phyloP scores from a whole-genome alignment of 495 filamentous ascomycete species.

The Lasiosphaeris hirsuta region DNA sequence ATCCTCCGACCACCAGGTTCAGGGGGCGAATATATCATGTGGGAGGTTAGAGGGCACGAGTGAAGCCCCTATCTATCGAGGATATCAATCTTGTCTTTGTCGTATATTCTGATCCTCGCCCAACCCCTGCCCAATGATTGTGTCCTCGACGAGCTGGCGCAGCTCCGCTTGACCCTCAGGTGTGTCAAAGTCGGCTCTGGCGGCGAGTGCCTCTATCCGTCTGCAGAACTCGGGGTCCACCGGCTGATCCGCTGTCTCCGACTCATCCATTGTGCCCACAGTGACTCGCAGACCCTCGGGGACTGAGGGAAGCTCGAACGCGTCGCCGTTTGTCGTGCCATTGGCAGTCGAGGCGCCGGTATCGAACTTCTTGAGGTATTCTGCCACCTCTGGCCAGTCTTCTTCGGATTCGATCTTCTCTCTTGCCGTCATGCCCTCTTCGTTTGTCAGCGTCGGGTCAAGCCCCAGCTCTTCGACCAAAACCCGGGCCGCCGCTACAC shows the following conservation, averaged over 20 bases:
- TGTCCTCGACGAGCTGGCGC: conserved; percentile 66
- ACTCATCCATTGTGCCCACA: conserved; percentile 62
- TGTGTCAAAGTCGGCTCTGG: conserved; percentile 67
- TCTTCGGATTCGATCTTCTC: conserved; percentile 69
- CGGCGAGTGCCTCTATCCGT: conserved; percentile 73
- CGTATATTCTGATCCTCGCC: conserved; percentile 60
- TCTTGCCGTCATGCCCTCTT: conserved; percentile 64
- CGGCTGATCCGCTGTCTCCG: conserved; percentile 52
- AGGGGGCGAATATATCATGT: conserved; percentile 50
- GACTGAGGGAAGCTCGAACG: conserved; percentile 43
- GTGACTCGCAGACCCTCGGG: conserved; percentile 67
- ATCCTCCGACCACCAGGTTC: conserved; percentile 43
- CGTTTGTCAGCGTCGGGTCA: conserved; percentile 57
- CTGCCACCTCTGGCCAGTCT: conserved; percentile 64
- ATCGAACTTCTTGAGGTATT: conserved; percentile 58
- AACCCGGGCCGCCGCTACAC: conserved; percentile 66
- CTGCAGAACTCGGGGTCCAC: conserved; percentile 69
- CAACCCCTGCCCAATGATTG: conserved; percentile 53
- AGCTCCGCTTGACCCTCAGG: conserved; percentile 67
- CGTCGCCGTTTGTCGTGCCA: conserved; percentile 14
- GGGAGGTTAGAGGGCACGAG: conserved; percentile 49
- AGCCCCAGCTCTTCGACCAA: conserved; percentile 79
- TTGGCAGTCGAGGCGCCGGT: conserved; percentile 31
- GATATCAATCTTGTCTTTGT: conserved; percentile 51
- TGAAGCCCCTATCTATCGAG: conserved; percentile 21